Evolutionary conservation across 805 yeast genomes (phyloP), one percentile per base, ranked within the genome.

Genomic region (Kluyveromyces siamensis): DNA sequence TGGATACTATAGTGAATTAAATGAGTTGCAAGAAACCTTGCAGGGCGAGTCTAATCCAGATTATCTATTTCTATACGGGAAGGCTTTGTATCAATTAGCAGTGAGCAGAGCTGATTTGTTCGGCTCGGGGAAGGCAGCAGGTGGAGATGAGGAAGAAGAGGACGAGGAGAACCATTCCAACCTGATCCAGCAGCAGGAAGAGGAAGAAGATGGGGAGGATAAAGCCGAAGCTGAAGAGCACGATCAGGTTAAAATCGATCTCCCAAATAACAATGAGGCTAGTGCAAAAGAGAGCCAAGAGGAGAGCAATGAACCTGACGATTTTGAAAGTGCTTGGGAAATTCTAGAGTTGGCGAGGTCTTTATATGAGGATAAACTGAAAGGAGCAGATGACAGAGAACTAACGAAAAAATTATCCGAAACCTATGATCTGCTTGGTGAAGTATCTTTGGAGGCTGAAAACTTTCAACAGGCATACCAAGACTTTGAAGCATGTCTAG

Each of bases 311-410:
- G 37, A 33, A 14, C 37, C 40, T 4, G 50, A 48, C n/a, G 52
- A 45, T 57, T 87, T 91, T 59, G 95, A 85, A 61, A 78, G 83
- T 16, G 95, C 96, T 0, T 86, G 96, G 93, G 93, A 86, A 46
- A 76, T 87, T 8, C 69, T 89, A 17, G 96, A 90, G 61, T 71
- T 87, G 38, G 77, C 96, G 2, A 75, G 96, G 52, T 73, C 83
- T 2, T 62, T 85, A 41, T 84, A 79, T 55, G 41, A 61, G 53
- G 30, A 60, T 46, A 41, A 59, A 36, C 44, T 65, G 49, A 57
- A 56, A 13, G 45, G 41, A 8, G 53, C 55, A 35, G 45, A 55
- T 8, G 65, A 72, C 47, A 67, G 69, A 17, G 63, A 59, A 33
- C 68, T 73, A 49, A 43, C 33, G 16, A 70, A 73, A 56, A 84